Evolutionary conservation across 345 rosid genomes (phyloP).

Genomic region (Nasturtium officinale): DNA sequence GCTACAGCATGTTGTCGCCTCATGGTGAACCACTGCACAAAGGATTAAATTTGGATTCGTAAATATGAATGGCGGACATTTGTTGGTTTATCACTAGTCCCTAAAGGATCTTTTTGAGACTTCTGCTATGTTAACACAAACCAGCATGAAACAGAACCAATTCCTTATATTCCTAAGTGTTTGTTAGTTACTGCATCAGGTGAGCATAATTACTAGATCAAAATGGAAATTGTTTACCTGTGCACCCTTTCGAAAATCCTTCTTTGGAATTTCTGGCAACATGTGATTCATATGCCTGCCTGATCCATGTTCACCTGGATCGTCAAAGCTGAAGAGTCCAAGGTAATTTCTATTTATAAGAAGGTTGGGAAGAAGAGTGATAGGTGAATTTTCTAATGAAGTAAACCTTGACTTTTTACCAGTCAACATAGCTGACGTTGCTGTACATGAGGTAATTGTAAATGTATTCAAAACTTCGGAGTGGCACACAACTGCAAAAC

Average conservation of each 20-base stretch:
- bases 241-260: conserved; percentile 94
- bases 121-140: conserved; percentile 14
- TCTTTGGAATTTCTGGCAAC: conserved; percentile 83
- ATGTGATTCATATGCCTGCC: conserved; percentile 94
- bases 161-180: neutral
- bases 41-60: neutral
- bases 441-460: conserved; percentile 85
- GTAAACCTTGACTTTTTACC: conserved; percentile 50
- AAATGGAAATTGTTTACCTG: conserved; percentile 55
- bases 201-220: conserved; percentile 3
- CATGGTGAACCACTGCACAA: conserved; percentile 96
- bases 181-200: conserved; percentile 3
- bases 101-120: conserved; percentile 19
- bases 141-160: conserved; percentile 18
- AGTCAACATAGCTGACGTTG: conserved; percentile 84
- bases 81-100: conserved; percentile 9
- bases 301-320: conserved; percentile 95
- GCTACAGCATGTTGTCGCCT: conserved; percentile 93
- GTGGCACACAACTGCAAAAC: conserved; percentile 83
- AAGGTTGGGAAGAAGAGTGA: neutral
- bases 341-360: neutral
- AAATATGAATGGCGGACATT: neutral
- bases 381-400: neutral
- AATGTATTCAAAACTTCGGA: conserved; percentile 80
- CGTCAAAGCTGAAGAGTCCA: conserved; percentile 69